Evolutionary conservation across 163 green algal species (phyloP).

Genomic region (Volvox carteri): DNA sequence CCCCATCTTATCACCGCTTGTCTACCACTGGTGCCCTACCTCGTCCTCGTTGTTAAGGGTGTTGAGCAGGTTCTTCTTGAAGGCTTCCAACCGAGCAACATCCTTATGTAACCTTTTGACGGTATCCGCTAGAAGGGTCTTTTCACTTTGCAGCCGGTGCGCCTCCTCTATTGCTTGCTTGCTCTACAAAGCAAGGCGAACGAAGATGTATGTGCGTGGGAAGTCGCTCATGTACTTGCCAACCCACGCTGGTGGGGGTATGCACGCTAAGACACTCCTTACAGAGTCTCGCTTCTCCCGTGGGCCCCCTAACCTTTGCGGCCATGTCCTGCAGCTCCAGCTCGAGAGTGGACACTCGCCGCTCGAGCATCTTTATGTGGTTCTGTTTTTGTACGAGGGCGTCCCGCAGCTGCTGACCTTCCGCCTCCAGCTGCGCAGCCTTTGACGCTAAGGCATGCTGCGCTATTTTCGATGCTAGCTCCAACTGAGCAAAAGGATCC

Average conservation of each 20-base stretch:
- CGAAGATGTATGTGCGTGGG: no score
- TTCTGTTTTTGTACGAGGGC: slow-evolving; percentile 65
- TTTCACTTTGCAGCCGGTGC: slow-evolving; percentile 76
- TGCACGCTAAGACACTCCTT: background rate
- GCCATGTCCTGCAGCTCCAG: slow-evolving; percentile 74
- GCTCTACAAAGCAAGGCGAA: slow-evolving; percentile 60
- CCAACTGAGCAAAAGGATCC: slow-evolving; percentile 71
- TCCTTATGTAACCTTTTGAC: slow-evolving; percentile 83
- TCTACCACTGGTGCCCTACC: no score
- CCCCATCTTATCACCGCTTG: no score
- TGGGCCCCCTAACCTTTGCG: slow-evolving; percentile 43
- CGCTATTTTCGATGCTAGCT: slow-evolving; percentile 72
- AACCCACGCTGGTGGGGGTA: background rate
- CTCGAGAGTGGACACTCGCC: slow-evolving; percentile 67
- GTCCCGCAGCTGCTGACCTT: slow-evolving; percentile 71
- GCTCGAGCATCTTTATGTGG: slow-evolving; percentile 75
- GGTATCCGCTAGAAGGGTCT: slow-evolving; percentile 62
- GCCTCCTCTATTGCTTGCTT: slow-evolving; percentile 70
- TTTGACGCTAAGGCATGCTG: slow-evolving; percentile 67
- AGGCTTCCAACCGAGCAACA: slow-evolving; percentile 77
- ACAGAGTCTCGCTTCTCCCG: background rate
- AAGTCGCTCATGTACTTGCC: background rate
- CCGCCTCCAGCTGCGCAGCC: slow-evolving; percentile 65
- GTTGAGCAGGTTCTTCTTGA: slow-evolving; percentile 84
- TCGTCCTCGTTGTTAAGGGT: slow-evolving; percentile 79